Evolutionary conservation across 148 eudicot species (phyloP).

Genomic region (Chenopodium formosanum): DNA sequence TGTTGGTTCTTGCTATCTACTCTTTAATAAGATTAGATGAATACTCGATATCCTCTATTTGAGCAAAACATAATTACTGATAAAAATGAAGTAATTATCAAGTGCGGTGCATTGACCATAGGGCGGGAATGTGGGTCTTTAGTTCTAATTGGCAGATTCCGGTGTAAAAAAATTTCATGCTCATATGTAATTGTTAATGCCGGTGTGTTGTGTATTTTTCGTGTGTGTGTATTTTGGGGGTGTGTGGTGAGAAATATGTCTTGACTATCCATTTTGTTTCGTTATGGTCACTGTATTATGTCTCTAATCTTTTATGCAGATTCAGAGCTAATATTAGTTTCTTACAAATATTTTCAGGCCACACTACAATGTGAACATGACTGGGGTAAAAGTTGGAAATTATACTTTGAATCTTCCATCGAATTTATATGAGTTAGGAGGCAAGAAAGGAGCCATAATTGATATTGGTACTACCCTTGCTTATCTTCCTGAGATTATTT

Average conservation of each 20-base stretch:
- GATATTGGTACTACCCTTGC: slow-evolving; percentile 94
- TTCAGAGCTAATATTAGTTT: not conserved
- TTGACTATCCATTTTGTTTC: not conserved
- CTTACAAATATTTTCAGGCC: slow-evolving; percentile 46
- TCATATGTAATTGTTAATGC: no score
- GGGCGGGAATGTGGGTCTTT: no score
- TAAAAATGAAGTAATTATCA: not conserved
- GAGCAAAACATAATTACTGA: no score
- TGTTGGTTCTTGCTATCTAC: not conserved
- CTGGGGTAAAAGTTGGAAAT: slow-evolving; percentile 77
- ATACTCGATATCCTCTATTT: no score
- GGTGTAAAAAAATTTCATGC: no score
- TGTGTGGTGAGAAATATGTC: not conserved
- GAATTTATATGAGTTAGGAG: slow-evolving; percentile 51
- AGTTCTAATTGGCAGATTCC: no score
- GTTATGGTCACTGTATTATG: slow-evolving; percentile 6
- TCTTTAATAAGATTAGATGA: not conserved
- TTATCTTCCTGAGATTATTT: slow-evolving; percentile 74
- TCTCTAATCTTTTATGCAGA: not conserved
- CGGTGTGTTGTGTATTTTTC: no score
- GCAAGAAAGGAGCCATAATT: slow-evolving; percentile 70
- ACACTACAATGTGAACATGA: slow-evolving; percentile 92
- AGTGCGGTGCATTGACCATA: not conserved
- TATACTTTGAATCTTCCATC: slow-evolving; percentile 51
- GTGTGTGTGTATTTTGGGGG: not conserved